A percentile compares a stretch with the other conserved stretches of the same genome.
These are phyloP conservation scores for Acacia concinna DNA, from an alignment of 331 rosid species.

Conservation along the genomic window DNA sequence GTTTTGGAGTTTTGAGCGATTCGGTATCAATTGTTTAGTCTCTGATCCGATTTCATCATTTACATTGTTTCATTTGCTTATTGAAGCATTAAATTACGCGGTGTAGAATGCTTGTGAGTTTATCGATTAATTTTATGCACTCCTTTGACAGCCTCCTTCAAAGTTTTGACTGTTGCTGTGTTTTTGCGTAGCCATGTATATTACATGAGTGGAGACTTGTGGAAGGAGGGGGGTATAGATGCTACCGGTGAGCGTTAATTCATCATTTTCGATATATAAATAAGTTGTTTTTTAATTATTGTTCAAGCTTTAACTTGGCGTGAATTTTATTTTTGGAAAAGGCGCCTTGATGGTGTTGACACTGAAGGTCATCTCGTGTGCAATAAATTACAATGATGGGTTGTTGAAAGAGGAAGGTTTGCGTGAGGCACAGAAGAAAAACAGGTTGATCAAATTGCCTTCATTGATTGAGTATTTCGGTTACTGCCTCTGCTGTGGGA, in stretches of 20 bases:
- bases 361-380: conserved; percentile 83
- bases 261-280: neutral
- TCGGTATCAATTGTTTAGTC: neutral
- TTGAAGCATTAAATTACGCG: neutral
- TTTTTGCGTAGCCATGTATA: conserved; percentile 72
- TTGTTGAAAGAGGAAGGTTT: conserved; percentile 75
- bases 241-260: conserved; percentile 73
- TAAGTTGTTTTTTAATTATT: neutral
- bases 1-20: neutral
- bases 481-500: conserved; percentile 37
- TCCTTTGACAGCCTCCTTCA: neutral
- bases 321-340: conserved; percentile 37
- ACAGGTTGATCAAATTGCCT: conserved; percentile 73
- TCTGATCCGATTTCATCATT: conserved; percentile 16
- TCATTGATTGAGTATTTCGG: conserved; percentile 47
- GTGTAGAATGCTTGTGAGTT: neutral
- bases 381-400: conserved; percentile 93
- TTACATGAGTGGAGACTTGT: conserved; percentile 99
- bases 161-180: conserved; percentile 37
- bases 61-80: neutral
- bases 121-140: neutral
- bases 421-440: conserved; percentile 79
- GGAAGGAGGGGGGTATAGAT: conserved; percentile 99
- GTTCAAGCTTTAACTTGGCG: neutral
- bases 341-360: conserved; percentile 96